Evolutionary conservation across 2,329 filamentous ascomycete genomes (phyloP).

Genomic region (Alternaria sp.): DNA sequence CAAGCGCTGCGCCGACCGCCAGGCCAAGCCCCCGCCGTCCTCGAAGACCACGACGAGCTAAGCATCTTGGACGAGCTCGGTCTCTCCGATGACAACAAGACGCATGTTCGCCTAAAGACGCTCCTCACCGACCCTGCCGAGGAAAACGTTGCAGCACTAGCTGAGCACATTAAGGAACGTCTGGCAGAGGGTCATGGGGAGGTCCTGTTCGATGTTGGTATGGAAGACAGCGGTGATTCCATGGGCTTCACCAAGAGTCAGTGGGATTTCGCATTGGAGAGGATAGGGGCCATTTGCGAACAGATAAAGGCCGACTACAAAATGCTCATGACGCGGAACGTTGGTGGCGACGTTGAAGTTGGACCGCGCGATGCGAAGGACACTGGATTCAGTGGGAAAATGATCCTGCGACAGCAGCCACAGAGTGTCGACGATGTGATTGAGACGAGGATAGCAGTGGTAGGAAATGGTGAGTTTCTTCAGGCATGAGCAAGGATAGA

Average conservation of each 20-base stretch:
- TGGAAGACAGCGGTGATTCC: slow-evolving; percentile 87
- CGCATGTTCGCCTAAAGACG: slow-evolving; percentile 73
- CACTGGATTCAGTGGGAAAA: slow-evolving; percentile 81
- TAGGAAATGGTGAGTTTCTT: slow-evolving; percentile 80
- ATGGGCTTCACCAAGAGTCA: slow-evolving; percentile 79
- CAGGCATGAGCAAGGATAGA: neutral
- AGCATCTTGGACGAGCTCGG: slow-evolving; percentile 85
- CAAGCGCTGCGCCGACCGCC: slow-evolving; percentile 72
- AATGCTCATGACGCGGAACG: slow-evolving; percentile 87
- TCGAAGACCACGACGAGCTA: slow-evolving; percentile 84
- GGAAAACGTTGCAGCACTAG: slow-evolving; percentile 69
- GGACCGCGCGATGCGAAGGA: slow-evolving; percentile 71
- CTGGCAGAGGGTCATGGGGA: slow-evolving; percentile 84
- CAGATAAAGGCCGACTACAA: slow-evolving; percentile 77
- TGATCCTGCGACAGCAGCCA: slow-evolving; percentile 81
- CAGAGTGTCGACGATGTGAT: slow-evolving; percentile 84
- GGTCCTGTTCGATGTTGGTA: slow-evolving; percentile 88
- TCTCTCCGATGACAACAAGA: slow-evolving; percentile 73
- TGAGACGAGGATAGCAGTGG: slow-evolving; percentile 94
- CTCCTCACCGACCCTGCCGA: slow-evolving; percentile 71
- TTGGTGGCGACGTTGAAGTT: slow-evolving; percentile 79
- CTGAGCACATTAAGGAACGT: slow-evolving; percentile 71
- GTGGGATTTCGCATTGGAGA: slow-evolving; percentile 76
- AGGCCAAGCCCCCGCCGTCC: slow-evolving; percentile 44
- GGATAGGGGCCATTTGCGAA: slow-evolving; percentile 72